These are phyloP conservation scores for Hyaloscypha variabilis DNA, from an alignment of 495 filamentous ascomycete genomes.

Conservation along the genomic window DNA sequence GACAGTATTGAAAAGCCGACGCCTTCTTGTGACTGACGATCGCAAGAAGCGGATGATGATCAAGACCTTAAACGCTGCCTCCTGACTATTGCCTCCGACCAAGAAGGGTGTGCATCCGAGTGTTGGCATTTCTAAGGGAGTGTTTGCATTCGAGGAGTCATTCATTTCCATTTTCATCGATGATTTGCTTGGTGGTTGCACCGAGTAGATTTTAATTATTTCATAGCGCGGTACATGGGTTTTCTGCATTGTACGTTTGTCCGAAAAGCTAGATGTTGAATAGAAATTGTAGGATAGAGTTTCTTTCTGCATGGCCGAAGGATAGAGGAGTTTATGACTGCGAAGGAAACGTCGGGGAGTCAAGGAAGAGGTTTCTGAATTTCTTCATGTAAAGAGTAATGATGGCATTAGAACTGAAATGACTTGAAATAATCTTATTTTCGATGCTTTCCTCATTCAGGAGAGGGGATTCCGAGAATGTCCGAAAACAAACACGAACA, in stretches of 20 bases:
- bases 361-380: background rate
- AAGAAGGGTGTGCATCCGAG: too few relatives aligned
- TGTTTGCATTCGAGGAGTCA: background rate
- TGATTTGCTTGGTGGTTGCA: background rate
- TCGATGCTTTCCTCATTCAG: too few relatives aligned
- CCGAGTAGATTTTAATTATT: background rate
- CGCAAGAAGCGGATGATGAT: conserved; percentile 69
- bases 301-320: background rate
- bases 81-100: background rate
- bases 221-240: background rate
- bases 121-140: too few relatives aligned
- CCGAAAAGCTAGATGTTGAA: background rate
- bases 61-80: conserved; percentile 45
- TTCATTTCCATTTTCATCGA: background rate
- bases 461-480: background rate
- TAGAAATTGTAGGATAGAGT: background rate
- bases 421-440: background rate
- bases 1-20: conserved; percentile 56
- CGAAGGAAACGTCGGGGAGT: background rate
- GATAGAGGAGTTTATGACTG: background rate
- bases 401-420: background rate
- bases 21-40: conserved; percentile 71
- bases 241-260: background rate
- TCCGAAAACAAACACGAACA: background rate
- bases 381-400: background rate